Evolutionary conservation across 345 rosid species (phyloP).

Genomic region (Ricinus communis): DNA sequence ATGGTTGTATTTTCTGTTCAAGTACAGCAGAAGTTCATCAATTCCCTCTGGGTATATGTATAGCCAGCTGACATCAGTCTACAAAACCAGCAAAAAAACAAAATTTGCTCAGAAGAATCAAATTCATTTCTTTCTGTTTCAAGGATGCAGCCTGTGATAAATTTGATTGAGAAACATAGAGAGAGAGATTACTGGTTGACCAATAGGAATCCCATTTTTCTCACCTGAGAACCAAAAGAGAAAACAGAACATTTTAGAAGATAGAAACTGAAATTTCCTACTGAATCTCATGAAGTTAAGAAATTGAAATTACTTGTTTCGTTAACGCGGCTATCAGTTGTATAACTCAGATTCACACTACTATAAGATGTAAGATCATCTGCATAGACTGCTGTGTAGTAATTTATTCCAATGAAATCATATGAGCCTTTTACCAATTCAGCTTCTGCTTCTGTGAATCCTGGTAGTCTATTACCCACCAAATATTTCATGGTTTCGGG

Average conservation of each 20-base stretch:
- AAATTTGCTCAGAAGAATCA: background rate
- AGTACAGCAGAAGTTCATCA: constrained; percentile 39
- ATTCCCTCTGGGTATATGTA: constrained; percentile 55
- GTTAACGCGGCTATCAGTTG: constrained; percentile 7
- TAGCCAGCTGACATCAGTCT: constrained; percentile 57
- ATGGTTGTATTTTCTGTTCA: constrained; percentile 45
- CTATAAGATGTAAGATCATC: constrained; percentile 7
- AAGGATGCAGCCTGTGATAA: too few species aligned
- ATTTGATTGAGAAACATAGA: background rate
- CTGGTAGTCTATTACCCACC: constrained; percentile 23
- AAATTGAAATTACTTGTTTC: constrained; percentile 1
- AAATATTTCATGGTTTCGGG: constrained; percentile 16
- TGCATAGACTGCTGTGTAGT: constrained; percentile 18
- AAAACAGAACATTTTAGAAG: background rate
- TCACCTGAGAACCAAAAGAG: constrained; percentile 5
- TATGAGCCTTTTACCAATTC: constrained; percentile 8
- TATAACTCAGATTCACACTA: constrained; percentile 10
- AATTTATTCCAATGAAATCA: constrained; percentile 23
- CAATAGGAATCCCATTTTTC: constrained; percentile 25
- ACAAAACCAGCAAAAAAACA: background rate
- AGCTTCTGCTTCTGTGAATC: constrained; percentile 17
- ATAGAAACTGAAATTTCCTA: background rate
- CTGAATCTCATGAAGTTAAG: background rate
- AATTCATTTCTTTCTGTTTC: too few species aligned
- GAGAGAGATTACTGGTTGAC: background rate